Conservation (phyloP, 1,284 basidiomycete genomes). For the Stygiomarasmius scandens region DNA sequence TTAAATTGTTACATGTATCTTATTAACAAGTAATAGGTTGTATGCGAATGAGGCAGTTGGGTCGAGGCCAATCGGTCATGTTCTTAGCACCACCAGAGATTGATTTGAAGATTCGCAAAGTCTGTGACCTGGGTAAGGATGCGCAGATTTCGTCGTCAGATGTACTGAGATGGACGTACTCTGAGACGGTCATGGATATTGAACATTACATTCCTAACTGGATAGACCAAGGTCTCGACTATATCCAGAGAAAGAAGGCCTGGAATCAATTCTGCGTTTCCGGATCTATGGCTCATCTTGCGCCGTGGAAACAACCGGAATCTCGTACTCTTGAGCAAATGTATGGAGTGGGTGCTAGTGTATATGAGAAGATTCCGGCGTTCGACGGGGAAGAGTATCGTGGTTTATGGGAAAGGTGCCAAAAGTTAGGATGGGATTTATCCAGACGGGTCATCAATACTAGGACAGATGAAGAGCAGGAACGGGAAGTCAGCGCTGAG, state of each 20-base stretch:
- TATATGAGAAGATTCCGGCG: background rate
- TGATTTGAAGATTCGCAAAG: constrained; percentile 24
- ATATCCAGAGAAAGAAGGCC: constrained; percentile 32
- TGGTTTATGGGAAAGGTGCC: constrained; percentile 30
- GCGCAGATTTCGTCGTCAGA: constrained; percentile 23
- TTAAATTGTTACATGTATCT: background rate
- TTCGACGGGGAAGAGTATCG: constrained; percentile 15
- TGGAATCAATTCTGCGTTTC: constrained; percentile 29
- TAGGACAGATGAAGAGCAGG: constrained; percentile 50
- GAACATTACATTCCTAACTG: constrained; percentile 42
- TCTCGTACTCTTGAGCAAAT: constrained; percentile 39
- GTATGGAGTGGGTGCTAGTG: constrained; percentile 26
- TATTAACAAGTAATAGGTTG: constrained; percentile 35
- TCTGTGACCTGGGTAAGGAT: background rate
- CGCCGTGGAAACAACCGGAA: constrained; percentile 42
- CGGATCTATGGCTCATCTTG: background rate
- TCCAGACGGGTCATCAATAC: constrained; percentile 14
- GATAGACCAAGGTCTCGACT: constrained; percentile 51
- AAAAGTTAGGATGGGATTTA: constrained; percentile 27
- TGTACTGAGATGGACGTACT: constrained; percentile 49
- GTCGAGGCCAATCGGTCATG: constrained; percentile 35
- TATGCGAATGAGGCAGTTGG: constrained; percentile 45
- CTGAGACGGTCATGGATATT: constrained; percentile 48
- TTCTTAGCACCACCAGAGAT: constrained; percentile 37
- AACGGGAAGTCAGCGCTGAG: constrained; percentile 49